Base-by-base conservation (phyloP, 495 filamentous ascomycete genomes). In the Aspergillus kassunensis region DNA sequence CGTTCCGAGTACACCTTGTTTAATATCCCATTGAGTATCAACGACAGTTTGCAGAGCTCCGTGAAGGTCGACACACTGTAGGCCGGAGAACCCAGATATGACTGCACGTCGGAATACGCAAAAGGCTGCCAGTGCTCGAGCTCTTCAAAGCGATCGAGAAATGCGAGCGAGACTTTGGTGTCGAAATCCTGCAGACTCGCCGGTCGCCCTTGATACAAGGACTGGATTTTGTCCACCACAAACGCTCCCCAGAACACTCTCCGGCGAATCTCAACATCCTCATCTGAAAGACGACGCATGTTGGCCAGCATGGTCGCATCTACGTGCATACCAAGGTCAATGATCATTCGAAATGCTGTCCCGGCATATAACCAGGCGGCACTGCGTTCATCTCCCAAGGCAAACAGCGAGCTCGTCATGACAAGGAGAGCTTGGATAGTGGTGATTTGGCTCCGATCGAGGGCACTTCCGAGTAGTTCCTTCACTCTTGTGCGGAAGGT, bases 61-160 rank as follows among this genome's bases (percentile, higher is more conserved):
- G 39, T 42, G 21, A 42, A 42, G 5, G 39, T 42, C 3, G 39
- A 42, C 5, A 37, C 20, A 37, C 50, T 62, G 16, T 51, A 35
- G 21, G 19, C 44, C 41, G 40, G 30, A 33, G 51, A 19, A 1
- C 20, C n/a, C 40, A 7, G 44, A 37, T n/a, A 49, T 48, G 30
- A 24, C 25, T 9, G 37, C 4, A 16, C 37, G 25, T 21, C 35
- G 24, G 52, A 46, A 48, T 63, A 55, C 29, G 45, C 36, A 24
- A 62, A 70, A 5, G 69, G 65, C 29, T 37, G 44, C 62, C 64
- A 73, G 16, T 47, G 33, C 30, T 71, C 68, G 6, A 69, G 49
- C 41, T 73, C 70, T 41, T 73, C 70, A 24, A 53, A 64, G 9
- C 48, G 55, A 36, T 73, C 70, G 9, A 68, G 18, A 8, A 66